Percentiles rank a stretch among this genome's conserved stretches.
phyloP scores from a whole-genome alignment of 305 asterid genomes.

The Ilex paraguariensis region DNA sequence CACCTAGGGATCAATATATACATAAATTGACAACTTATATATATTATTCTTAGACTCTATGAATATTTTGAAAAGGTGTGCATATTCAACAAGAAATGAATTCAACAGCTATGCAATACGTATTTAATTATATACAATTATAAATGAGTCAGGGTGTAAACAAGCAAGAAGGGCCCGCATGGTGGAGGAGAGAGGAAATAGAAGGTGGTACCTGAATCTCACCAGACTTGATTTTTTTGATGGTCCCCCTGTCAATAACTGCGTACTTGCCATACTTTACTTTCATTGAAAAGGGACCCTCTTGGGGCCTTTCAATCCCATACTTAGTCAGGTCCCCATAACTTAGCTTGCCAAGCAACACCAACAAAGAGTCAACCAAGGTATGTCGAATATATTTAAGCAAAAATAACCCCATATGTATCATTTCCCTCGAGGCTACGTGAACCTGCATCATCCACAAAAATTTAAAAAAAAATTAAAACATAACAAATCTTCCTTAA shows the following conservation, averaged over 20 bases:
- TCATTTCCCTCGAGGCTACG: conserved; percentile 41
- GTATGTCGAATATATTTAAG: conserved; percentile 19
- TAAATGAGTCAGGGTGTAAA: too few relatives aligned
- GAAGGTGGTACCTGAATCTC: conserved; percentile 75
- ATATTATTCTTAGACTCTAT: too few relatives aligned
- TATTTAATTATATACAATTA: too few relatives aligned
- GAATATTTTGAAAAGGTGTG: too few relatives aligned
- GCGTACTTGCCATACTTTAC: conserved; percentile 62
- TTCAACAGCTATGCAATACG: too few relatives aligned
- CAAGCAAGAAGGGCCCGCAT: too few relatives aligned
- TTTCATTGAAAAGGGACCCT: conserved; percentile 51
- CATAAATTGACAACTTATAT: background rate
- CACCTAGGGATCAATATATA: conserved; percentile 28
- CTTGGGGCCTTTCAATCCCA: conserved; percentile 54
- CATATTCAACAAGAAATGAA: too few relatives aligned
- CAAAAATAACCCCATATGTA: conserved; percentile 19
- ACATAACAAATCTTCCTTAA: too few relatives aligned
- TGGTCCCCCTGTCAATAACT: conserved; percentile 57
- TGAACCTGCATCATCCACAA: conserved; percentile 38
- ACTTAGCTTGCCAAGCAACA: conserved; percentile 31
- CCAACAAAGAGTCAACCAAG: conserved; percentile 32
- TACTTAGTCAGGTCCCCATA: conserved; percentile 47
- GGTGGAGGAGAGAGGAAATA: too few relatives aligned
- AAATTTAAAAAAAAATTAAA: too few relatives aligned
- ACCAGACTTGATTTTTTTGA: conserved; percentile 39